Evolutionary conservation across 495 filamentous ascomycete genomes (phyloP).

Genomic region (Podospora tetraspora): DNA sequence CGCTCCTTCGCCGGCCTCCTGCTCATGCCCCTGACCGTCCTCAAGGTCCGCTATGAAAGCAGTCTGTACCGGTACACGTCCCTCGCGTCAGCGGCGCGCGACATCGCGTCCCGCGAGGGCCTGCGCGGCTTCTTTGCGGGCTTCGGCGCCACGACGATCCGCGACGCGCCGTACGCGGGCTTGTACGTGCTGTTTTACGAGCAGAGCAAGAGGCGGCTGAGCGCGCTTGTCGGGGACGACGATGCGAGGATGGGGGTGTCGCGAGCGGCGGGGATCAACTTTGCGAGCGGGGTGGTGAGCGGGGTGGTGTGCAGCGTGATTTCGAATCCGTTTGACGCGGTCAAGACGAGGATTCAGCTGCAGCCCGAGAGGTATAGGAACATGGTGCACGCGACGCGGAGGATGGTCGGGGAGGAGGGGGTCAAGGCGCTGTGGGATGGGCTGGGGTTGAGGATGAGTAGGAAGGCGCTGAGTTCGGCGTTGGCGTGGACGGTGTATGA

Average conservation of each 20-base stretch:
- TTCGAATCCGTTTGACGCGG: slow-evolving; percentile 92
- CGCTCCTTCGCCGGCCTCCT: slow-evolving; percentile 80
- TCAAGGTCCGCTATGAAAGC: slow-evolving; percentile 95
- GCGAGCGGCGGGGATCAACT: slow-evolving; percentile 72
- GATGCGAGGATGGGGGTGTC: slow-evolving; percentile 26
- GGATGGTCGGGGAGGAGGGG: slow-evolving; percentile 81
- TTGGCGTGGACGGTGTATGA: slow-evolving; percentile 97
- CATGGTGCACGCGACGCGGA: slow-evolving; percentile 65
- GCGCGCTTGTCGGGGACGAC: slow-evolving; percentile 30
- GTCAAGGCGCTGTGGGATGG: slow-evolving; percentile 79
- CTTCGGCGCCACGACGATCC: slow-evolving; percentile 86
- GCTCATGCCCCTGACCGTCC: slow-evolving; percentile 93
- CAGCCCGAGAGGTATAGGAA: slow-evolving; percentile 80
- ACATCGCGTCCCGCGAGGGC: slow-evolving; percentile 72
- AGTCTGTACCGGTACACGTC: slow-evolving; percentile 80
- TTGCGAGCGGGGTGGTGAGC: slow-evolving; percentile 67
- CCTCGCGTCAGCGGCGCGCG: slow-evolving; percentile 61
- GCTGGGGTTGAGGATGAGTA: slow-evolving; percentile 75
- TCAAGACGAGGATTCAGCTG: slow-evolving; percentile 93
- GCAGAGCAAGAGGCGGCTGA: slow-evolving; percentile 67
- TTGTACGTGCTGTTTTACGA: slow-evolving; percentile 96
- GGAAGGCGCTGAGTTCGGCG: slow-evolving; percentile 88
- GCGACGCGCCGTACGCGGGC: slow-evolving; percentile 93
- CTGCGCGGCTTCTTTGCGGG: slow-evolving; percentile 84
- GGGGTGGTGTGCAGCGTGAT: slow-evolving; percentile 73